Evolutionary conservation across 352 stramenopile genomes (phyloP), one percentile per base, ranked within the genome.

Genomic region (Phytophthora ramorum): DNA sequence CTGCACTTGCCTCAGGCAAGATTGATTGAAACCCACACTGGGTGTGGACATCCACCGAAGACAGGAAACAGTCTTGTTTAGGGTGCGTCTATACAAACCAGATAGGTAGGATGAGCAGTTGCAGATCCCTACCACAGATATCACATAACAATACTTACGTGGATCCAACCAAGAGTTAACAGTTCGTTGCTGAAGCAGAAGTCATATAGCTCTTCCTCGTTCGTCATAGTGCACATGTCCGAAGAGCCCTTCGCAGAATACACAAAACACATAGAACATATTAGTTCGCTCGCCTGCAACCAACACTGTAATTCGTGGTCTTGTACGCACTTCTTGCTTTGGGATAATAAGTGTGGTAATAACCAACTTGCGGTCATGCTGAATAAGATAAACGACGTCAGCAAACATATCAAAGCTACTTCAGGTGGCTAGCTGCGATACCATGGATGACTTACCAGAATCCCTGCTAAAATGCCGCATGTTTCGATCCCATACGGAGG

Each of bases 21-120:
- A 97, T 96, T 0, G 85, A 89, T 69, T 97, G 91, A 68, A 96
- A 97, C 7, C 86, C 91, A 64, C 87, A 96, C 63, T 97, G 91
- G 12, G 91, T 97, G 78, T 97, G 89, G 30, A 97, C 78, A 66
- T 97, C 91, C 20, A 97, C 85, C 10, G 89, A 96, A 17, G 86
- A 96, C 58, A 97, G 58, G 51, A 97, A 97, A 56, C 91, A 97
- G 32, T 81, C 86, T 71, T 97, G 89, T 51, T 78, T 81, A 4
- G 91, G 91, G 73, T 97, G 91, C 12, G 89, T 97, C 82, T 95
- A 26, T 9, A 66, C 34, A 55, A 38, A 58, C 45, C 16, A 13
- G 47, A 43, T 35, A 35, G 46, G 22, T 16, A 63, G 3, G 3
- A 26, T 40, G 3, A 68, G 28, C n/a, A 56, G 32, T 8, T 26